phyloP scores from a whole-genome alignment of 176 grass and related monocot genomes.

The Bothriochloa decipiens region DNA sequence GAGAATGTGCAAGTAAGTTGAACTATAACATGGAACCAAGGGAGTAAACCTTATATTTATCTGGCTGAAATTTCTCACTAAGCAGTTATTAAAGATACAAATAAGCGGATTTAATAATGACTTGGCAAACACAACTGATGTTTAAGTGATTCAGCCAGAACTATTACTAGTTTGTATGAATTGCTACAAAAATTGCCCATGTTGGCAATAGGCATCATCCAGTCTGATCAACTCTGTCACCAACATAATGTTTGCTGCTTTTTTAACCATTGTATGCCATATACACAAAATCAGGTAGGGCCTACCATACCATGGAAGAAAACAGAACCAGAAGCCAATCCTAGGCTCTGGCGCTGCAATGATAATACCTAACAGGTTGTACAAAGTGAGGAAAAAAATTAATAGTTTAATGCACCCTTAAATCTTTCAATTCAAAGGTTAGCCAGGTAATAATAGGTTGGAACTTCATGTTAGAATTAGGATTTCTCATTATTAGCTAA shows the following conservation, averaged over 20 bases:
- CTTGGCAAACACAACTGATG: not conserved
- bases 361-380: not conserved
- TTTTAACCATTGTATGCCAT: not conserved
- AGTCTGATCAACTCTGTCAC: not conserved
- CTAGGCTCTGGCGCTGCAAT: not conserved
- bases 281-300: conserved; percentile 1
- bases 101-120: not conserved
- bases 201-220: not conserved
- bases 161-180: not conserved
- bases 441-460: not conserved
- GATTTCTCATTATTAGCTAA: too few relatives aligned
- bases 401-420: not conserved
- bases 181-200: not conserved
- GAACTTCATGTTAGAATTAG: too few relatives aligned
- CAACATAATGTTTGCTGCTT: not conserved
- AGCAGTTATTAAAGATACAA: not conserved
- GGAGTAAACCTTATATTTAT: not conserved
- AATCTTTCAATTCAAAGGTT: not conserved
- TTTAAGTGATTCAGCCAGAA: not conserved
- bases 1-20: not conserved
- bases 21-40: not conserved
- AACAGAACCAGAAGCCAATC: conserved; percentile 8
- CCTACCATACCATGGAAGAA: not conserved
- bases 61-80: not conserved
- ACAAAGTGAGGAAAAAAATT: not conserved